A percentile compares a stretch with the other conserved stretches of the same genome.
phyloP scores from a whole-genome alignment of 257 asterid species.

The Forsythia viridissima region DNA sequence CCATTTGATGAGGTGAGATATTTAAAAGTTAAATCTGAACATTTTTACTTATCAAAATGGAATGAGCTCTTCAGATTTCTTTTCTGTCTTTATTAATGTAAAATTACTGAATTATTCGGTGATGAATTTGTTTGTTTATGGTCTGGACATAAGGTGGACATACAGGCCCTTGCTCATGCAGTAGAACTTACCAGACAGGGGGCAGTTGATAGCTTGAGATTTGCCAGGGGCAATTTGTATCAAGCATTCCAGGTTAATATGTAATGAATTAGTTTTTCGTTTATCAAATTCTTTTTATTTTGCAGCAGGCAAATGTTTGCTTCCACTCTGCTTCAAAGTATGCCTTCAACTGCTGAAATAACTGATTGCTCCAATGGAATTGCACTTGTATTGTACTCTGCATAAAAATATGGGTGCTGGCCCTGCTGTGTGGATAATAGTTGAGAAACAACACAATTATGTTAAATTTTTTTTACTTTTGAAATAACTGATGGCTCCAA shows the following conservation, averaged over 20 bases:
- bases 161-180: slow-evolving; percentile 99
- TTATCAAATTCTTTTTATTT: background rate
- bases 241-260: slow-evolving; percentile 89
- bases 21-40: slow-evolving; percentile 9
- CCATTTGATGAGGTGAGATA: slow-evolving; percentile 90
- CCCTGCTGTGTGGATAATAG: too few species aligned
- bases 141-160: slow-evolving; percentile 67
- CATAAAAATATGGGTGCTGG: too few species aligned
- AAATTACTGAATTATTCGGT: background rate
- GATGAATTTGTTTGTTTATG: slow-evolving; percentile 23
- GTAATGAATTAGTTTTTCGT: slow-evolving; percentile 7
- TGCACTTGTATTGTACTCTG: too few species aligned
- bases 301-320: background rate
- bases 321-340: slow-evolving; percentile 9
- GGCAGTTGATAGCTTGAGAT: slow-evolving; percentile 93
- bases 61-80: slow-evolving; percentile 11
- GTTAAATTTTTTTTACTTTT: too few species aligned
- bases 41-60: background rate
- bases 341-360: background rate
- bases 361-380: background rate
- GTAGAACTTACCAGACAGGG: slow-evolving; percentile 98
- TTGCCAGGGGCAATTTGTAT: slow-evolving; percentile 86
- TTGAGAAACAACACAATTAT: too few species aligned
- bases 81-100: slow-evolving; percentile 3
- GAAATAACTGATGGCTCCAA: background rate